Evolutionary conservation across 148 eudicot genomes (phyloP), one percentile per base, ranked within the genome.

Genomic region (Salicornia ramosissima): DNA sequence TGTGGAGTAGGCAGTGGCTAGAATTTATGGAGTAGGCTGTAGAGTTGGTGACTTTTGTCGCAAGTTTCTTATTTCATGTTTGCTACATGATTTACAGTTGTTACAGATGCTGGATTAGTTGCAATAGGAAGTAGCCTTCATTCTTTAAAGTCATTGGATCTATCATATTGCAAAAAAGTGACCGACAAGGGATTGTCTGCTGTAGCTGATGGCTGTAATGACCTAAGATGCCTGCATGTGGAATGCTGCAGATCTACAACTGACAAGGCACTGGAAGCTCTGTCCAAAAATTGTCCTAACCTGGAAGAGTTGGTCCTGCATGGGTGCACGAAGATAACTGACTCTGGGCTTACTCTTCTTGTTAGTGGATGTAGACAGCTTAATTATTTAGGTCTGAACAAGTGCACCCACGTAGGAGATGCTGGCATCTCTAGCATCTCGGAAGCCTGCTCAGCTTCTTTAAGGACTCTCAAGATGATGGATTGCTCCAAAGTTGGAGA

Each of bases 401-500:
- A 95, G 62, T 95, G 99, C 85, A 82, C 82, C 64, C 85, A 86
- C 73, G 73, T 95, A 45, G 97, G 97, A 73, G 90, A 89, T 76
- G 54, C 29, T 26, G 97, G 91, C 62, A 78, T 95, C 77, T 80
- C 75, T 34, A 80, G 77, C 59, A 63, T 95, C 52, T 70, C 89
- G 16, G 67, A 76, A 79, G 81, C 90, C 51, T 95, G 99, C 77
- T 86, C 93, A 40, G 30, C 77, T 29, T 84, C 90, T 25, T 76
- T 95, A 55, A 78, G 65, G 77, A 87, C 87, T 16, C 83, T 95
- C 19, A 89, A 87, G 78, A 59, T 91, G 76, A 72, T 86, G 64
- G 97, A 95, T 81, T 95, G 99, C 83, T 81, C 49, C 75, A 83
- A 78, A 73, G 82, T 91, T 33, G 87, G 97, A 54, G 89, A 95